Evolutionary conservation across 352 stramenopile species (phyloP), one percentile per base, ranked within the genome.

Genomic region (Pythium chondricola): DNA sequence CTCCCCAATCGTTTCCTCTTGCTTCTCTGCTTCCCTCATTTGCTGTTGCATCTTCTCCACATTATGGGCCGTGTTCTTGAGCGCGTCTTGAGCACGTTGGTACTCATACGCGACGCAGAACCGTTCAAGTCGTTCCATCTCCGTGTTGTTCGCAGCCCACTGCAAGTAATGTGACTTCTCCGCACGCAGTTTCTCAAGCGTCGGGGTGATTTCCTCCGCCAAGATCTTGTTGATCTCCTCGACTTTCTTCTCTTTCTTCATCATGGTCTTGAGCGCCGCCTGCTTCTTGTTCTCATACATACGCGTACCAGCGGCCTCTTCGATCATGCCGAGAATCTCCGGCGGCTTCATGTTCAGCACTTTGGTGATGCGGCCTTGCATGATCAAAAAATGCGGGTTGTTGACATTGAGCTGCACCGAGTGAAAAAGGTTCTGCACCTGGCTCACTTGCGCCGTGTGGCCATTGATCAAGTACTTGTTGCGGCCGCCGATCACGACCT

Each of bases 201-300:
- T 99, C 21, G 97, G 97, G 21, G 95, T 99, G 66, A 99, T 99
- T 70, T 99, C 97, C 63, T 99, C 88, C 1, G 84, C 84, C 11
- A 99, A 63, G 41, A 99, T 96, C 46, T 84, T 95, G 58, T 99
- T 99, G 64, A 99, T 98, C 75, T 99, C 96, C 49, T 98, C 88
- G 18, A 99, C 95, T 59, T 99, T 99, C 60, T 93, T 95, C 58
- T 99, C 95, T 71, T 99, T 99, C 71, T 99, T 99, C 22, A 97
- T 90, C 71, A 99, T 99, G 25, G 96, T 99, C 76, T 98, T 98
- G 44, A 99, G 76, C 25, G 97, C 96, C 26, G 80, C 83, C 18
- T 97, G 77, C 76, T 99, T 98, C 66, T 99, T 99, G 51, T 97
- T 98, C 71, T 99, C 97, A 76, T 98, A 99, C 97, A 99, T 99